A percentile compares a stretch with the other conserved stretches of the same genome.
phyloP scores from a whole-genome alignment of 1,139 yeast genomes.

The Candida tetrigidarum region DNA sequence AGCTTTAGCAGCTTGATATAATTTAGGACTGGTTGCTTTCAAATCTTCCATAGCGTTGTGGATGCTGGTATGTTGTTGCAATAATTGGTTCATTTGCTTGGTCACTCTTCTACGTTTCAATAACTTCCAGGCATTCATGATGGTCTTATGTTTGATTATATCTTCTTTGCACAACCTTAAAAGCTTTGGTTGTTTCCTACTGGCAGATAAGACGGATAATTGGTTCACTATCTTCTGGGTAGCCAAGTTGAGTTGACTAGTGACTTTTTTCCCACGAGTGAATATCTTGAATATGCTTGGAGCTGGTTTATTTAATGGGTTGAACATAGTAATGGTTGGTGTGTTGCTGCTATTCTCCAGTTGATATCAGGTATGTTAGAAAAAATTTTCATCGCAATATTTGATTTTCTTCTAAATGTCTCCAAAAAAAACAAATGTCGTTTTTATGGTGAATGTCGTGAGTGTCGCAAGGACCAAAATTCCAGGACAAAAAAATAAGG shows the following conservation, averaged over 20 bases:
- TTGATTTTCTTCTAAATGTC: too few species aligned
- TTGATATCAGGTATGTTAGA: not conserved
- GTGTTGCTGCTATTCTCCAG: too few species aligned
- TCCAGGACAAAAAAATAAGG: too few species aligned
- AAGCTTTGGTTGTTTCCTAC: conserved; percentile 85
- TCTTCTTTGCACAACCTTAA: conserved; percentile 81
- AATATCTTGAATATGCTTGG: conserved; percentile 22
- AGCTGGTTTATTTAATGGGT: conserved; percentile 6
- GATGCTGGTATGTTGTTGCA: conserved; percentile 69
- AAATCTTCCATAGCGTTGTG: conserved; percentile 77
- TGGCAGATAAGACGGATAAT: conserved; percentile 83
- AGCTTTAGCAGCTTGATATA: conserved; percentile 55
- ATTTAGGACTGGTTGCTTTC: conserved; percentile 46
- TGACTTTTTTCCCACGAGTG: conserved; percentile 43
- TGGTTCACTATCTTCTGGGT: conserved; percentile 74
- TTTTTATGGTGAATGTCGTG: too few species aligned
- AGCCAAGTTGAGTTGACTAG: conserved; percentile 47
- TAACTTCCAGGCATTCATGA: conserved; percentile 82
- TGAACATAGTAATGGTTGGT: conserved; percentile 3
- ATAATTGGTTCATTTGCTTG: conserved; percentile 50
- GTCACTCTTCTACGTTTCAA: conserved; percentile 54
- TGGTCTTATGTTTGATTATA: conserved; percentile 79
- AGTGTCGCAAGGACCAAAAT: too few species aligned
- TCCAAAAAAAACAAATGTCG: too few species aligned
- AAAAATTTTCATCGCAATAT: conserved; percentile 12